Evolutionary conservation across 2,329 filamentous ascomycete genomes (phyloP).

Genomic region (Chaetomium globosum): DNA sequence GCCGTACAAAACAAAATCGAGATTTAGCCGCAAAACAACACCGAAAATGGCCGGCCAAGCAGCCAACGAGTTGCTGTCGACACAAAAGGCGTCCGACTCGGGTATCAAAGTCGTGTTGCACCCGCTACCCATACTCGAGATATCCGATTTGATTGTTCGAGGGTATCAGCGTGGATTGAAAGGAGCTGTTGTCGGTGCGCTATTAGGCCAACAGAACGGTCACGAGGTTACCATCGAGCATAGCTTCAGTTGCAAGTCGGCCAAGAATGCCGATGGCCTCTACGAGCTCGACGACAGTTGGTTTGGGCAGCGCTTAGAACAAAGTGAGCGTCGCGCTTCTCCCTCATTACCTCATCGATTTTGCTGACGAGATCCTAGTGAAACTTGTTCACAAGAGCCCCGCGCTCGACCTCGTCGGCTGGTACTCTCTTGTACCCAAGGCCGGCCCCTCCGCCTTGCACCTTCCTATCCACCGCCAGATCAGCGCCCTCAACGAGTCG

Average conservation of each 20-base stretch:
- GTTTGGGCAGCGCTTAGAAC: constrained; percentile 78
- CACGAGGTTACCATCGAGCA: constrained; percentile 89
- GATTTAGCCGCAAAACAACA: background rate
- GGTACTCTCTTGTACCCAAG: constrained; percentile 78
- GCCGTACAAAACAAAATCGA: background rate
- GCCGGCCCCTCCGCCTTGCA: constrained; percentile 70
- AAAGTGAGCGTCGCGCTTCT: constrained; percentile 63
- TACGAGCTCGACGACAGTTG: constrained; percentile 67
- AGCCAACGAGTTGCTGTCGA: constrained; percentile 64
- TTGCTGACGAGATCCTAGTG: constrained; percentile 57
- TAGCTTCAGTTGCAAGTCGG: constrained; percentile 79
- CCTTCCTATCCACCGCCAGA: constrained; percentile 75
- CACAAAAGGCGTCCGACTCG: constrained; percentile 69
- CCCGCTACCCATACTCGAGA: constrained; percentile 90
- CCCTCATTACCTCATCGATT: too few species aligned
- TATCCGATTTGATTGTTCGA: constrained; percentile 94
- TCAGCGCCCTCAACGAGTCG: constrained; percentile 80
- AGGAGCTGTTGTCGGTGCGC: constrained; percentile 78
- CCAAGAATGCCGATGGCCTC: constrained; percentile 54
- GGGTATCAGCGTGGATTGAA: constrained; percentile 76
- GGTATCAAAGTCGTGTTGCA: constrained; percentile 82
- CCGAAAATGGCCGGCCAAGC: constrained; percentile 51
- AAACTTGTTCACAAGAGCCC: constrained; percentile 85
- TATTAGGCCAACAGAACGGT: constrained; percentile 91
- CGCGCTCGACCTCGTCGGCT: constrained; percentile 83